Conservation (phyloP, 768 basidiomycete genomes). For the Pleurotus tuoliensis region DNA sequence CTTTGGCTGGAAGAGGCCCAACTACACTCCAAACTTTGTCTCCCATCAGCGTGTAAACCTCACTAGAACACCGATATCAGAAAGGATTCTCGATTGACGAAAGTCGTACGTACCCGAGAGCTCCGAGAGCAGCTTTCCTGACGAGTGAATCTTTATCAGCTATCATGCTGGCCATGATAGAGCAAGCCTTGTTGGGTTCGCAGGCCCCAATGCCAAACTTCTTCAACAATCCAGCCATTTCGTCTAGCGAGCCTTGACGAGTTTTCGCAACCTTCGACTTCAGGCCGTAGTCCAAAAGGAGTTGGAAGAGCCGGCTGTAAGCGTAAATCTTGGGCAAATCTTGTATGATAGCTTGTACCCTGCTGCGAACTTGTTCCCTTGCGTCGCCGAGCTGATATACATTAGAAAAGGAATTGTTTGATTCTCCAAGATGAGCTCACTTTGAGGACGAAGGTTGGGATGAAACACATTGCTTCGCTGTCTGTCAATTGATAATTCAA, state of each 20-base stretch:
- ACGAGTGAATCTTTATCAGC: slow-evolving; percentile 88
- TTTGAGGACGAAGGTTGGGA: slow-evolving; percentile 88
- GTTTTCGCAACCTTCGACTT: slow-evolving; percentile 91
- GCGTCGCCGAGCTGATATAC: slow-evolving; percentile 81
- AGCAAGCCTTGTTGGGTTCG: slow-evolving; percentile 78
- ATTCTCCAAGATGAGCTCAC: slow-evolving; percentile 33
- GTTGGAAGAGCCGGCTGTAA: slow-evolving; percentile 86
- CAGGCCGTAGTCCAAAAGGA: slow-evolving; percentile 84
- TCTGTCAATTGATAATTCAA: slow-evolving; percentile 80
- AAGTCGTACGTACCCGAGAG: slow-evolving; percentile 61
- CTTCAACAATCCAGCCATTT: slow-evolving; percentile 71
- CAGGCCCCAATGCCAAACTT: slow-evolving; percentile 80
- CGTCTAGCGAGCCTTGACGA: slow-evolving; percentile 82
- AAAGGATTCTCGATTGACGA: slow-evolving; percentile 2
- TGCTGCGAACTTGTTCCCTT: slow-evolving; percentile 72
- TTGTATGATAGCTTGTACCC: slow-evolving; percentile 84
- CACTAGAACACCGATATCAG: slow-evolving; percentile 39
- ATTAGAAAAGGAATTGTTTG: slow-evolving; percentile 1
- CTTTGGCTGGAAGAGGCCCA: slow-evolving; percentile 74
- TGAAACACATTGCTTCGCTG: slow-evolving; percentile 80
- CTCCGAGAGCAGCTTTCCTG: slow-evolving; percentile 79
- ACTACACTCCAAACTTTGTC: slow-evolving; percentile 83
- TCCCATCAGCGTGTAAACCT: slow-evolving; percentile 77
- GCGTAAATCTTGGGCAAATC: slow-evolving; percentile 87
- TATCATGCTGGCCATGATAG: slow-evolving; percentile 72